phyloP scores from a whole-genome alignment of 202 grass and related monocot species.

The Carex sylvatica region DNA sequence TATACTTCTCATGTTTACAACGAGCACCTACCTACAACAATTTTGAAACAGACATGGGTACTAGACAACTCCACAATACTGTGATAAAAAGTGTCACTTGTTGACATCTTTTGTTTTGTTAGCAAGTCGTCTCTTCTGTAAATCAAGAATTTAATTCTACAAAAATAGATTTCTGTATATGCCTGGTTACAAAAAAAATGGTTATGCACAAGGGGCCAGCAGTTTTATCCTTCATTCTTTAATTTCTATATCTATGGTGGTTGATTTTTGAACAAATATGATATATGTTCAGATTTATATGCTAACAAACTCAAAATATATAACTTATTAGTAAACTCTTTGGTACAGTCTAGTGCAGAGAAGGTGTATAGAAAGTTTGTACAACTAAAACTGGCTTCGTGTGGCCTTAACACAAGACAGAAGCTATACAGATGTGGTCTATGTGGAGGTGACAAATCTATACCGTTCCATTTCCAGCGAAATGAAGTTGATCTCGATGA shows the following conservation, averaged over 20 bases:
- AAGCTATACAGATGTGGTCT: slow-evolving; percentile 71
- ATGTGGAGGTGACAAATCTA: slow-evolving; percentile 58
- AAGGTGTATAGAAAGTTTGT: slow-evolving; percentile 76
- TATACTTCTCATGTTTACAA: neutral
- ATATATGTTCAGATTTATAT: neutral
- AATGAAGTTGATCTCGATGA: slow-evolving; percentile 47
- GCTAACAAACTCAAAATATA: neutral
- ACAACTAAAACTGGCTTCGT: slow-evolving; percentile 42
- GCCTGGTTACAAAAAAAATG: neutral
- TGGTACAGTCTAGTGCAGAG: slow-evolving; percentile 67
- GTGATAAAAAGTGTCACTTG: neutral
- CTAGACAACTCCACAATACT: neutral
- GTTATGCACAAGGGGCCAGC: neutral
- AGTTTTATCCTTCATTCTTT: neutral
- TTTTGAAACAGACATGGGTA: neutral
- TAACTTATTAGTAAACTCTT: neutral
- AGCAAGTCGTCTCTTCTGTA: neutral
- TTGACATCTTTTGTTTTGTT: neutral
- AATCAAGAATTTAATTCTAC: neutral
- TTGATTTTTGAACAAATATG: neutral
- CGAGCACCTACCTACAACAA: neutral
- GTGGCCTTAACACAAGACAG: slow-evolving; percentile 46
- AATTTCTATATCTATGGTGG: neutral
- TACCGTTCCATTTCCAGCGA: slow-evolving; percentile 55
- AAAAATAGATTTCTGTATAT: neutral